Conservation (phyloP, 1,284 basidiomycete species). For the Naganishia cerealis region DNA sequence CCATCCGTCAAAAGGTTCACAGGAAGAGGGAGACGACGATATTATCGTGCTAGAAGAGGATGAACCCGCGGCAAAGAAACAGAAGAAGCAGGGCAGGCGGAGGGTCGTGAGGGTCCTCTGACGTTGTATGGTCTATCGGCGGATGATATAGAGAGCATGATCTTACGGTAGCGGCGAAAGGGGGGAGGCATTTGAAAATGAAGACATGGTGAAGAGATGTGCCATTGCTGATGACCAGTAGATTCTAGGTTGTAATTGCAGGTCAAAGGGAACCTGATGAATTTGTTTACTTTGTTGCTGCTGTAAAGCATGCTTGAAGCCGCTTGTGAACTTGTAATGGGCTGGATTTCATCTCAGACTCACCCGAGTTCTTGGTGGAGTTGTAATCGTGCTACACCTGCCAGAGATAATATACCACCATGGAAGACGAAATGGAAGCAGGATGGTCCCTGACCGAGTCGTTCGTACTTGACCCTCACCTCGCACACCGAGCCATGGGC, state of each 20-base stretch:
- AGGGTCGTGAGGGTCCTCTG: not conserved
- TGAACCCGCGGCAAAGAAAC: not conserved
- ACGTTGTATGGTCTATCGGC: not conserved
- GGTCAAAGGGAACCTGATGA: not conserved
- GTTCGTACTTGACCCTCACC: constrained; percentile 6
- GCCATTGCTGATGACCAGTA: no score
- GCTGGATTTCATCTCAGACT: not conserved
- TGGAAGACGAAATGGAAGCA: constrained; percentile 44
- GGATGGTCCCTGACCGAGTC: constrained; percentile 56
- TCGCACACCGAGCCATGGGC: not conserved
- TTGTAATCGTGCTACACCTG: not conserved
- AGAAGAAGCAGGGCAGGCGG: not conserved
- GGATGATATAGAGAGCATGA: not conserved
- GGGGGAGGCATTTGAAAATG: not conserved
- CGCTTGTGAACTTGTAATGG: not conserved
- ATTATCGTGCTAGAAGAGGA: not conserved
- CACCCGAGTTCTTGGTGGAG: not conserved
- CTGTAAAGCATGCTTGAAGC: no score
- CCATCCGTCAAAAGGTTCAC: not conserved
- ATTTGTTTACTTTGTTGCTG: constrained; percentile 1
- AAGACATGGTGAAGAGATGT: no score
- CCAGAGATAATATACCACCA: not conserved
- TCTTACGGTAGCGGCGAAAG: not conserved
- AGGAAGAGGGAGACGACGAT: not conserved
- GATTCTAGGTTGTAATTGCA: no score